Conservation (phyloP, 2,329 filamentous ascomycete species). For the Herpotrichia juniperi region DNA sequence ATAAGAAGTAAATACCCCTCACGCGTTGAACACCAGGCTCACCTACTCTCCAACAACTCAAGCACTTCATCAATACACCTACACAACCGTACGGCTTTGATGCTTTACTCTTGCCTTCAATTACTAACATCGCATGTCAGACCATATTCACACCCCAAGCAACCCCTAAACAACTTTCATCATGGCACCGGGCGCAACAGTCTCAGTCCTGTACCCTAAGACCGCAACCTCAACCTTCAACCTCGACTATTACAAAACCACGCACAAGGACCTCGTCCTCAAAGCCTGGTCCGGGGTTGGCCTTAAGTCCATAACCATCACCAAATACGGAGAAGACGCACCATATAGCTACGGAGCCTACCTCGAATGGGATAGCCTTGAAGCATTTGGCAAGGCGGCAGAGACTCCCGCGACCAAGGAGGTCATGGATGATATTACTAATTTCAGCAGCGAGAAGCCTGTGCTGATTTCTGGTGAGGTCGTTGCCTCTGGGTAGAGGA, state of each 20-base stretch:
- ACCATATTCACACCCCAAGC: not conserved
- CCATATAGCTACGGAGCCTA: slow-evolving; percentile 25
- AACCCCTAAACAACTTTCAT: not conserved
- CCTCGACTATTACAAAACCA: slow-evolving; percentile 56
- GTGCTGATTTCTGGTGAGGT: slow-evolving; percentile 31
- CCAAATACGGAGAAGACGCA: slow-evolving; percentile 23
- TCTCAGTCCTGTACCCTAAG: slow-evolving; percentile 49
- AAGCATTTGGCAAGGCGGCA: slow-evolving; percentile 27
- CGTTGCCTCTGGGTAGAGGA: slow-evolving; percentile 18
- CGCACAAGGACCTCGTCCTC: slow-evolving; percentile 54
- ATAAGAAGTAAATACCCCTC: too few relatives aligned
- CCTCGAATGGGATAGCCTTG: slow-evolving; percentile 33
- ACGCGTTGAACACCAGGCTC: too few relatives aligned
- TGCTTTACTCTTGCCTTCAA: not conserved
- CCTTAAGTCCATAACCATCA: slow-evolving; percentile 37
- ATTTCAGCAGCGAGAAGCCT: slow-evolving; percentile 45
- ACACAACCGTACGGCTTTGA: not conserved
- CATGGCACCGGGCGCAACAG: slow-evolving; percentile 15
- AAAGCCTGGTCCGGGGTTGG: slow-evolving; percentile 49
- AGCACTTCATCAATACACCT: not conserved
- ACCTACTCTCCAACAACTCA: not conserved
- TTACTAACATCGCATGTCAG: not conserved
- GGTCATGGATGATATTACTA: slow-evolving; percentile 44
- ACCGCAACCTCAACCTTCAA: slow-evolving; percentile 52
- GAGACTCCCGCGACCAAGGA: slow-evolving; percentile 30